These are phyloP conservation scores for Chaetothyriales sp. DNA, from an alignment of 2,329 filamentous ascomycete species.

Conservation along the genomic window DNA sequence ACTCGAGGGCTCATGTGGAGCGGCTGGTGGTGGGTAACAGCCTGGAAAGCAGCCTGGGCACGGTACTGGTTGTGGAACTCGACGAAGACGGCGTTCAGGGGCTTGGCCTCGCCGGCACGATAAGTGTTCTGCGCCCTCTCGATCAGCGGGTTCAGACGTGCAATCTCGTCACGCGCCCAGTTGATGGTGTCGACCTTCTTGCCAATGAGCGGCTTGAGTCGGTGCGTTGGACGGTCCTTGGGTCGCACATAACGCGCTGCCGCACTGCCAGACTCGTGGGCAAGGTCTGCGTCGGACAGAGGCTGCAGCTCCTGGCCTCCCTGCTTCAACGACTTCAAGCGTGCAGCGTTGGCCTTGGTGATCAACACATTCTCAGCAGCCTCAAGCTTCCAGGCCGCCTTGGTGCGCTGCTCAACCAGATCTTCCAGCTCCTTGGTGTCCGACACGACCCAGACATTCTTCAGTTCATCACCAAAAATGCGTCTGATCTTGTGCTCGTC, in stretches of 20 bases:
- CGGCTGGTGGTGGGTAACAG: conserved; percentile 71
- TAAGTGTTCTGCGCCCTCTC: conserved; percentile 54
- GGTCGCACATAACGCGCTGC: conserved; percentile 59
- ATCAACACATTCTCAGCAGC: conserved; percentile 76
- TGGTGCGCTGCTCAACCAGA: conserved; percentile 65
- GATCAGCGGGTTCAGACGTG: conserved; percentile 57
- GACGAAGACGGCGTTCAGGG: conserved; percentile 69
- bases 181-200: conserved; percentile 91
- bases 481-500: conserved; percentile 60
- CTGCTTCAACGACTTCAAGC: conserved; percentile 50
- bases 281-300: conserved; percentile 22
- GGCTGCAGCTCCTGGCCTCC: conserved; percentile 25
- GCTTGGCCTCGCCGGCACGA: conserved; percentile 46
- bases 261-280: conserved; percentile 53
- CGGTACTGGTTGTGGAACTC: conserved; percentile 72
- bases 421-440: conserved; percentile 66
- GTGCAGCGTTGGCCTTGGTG: conserved; percentile 57
- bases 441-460: conserved; percentile 68
- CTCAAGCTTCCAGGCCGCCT: conserved; percentile 67
- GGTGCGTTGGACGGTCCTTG: conserved; percentile 64
- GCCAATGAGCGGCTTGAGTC: conserved; percentile 55
- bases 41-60: conserved; percentile 76
- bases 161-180: conserved; percentile 67
- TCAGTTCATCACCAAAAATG: conserved; percentile 69
- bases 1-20: conserved; percentile 76